Evolutionary conservation across 2,329 filamentous ascomycete species (phyloP).

Genomic region (Penicillium sp.): DNA sequence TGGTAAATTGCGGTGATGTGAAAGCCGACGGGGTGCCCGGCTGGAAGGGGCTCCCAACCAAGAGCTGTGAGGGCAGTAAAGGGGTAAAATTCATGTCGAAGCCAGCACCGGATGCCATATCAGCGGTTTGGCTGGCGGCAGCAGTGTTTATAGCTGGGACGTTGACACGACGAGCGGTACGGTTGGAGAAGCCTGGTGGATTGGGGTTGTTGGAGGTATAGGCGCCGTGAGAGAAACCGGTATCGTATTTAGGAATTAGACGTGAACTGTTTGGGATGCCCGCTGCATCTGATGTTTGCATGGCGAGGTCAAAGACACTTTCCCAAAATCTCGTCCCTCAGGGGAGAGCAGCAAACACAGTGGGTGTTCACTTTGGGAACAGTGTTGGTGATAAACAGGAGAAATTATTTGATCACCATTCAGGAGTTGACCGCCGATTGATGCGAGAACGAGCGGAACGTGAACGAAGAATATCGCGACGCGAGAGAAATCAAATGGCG

Average conservation of each 20-base stretch:
- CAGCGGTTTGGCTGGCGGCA: conserved; percentile 53
- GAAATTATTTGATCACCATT: conserved; percentile 31
- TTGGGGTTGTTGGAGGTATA: conserved; percentile 68
- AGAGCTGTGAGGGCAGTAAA: conserved; percentile 84
- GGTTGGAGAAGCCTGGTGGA: conserved; percentile 67
- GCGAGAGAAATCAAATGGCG: conserved; percentile 15
- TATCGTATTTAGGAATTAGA: conserved; percentile 61
- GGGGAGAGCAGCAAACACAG: conserved; percentile 13
- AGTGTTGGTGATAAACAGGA: conserved; percentile 55
- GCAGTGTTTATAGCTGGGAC: conserved; percentile 91
- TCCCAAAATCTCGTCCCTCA: conserved; percentile 6
- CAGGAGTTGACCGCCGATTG: conserved; percentile 12
- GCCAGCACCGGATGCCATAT: conserved; percentile 78
- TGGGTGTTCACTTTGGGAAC: conserved; percentile 19
- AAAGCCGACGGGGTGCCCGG: conserved; percentile 87
- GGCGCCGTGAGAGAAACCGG: conserved; percentile 86
- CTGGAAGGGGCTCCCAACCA: conserved; percentile 94
- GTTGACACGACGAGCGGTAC: conserved; percentile 74
- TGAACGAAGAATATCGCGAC: too few relatives aligned
- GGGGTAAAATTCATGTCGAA: conserved; percentile 99
- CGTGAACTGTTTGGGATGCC: conserved; percentile 54
- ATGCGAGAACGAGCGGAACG: too few relatives aligned
- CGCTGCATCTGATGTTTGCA: conserved; percentile 75
- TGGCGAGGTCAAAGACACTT: conserved; percentile 52
- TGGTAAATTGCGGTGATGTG: conserved; percentile 85